A percentile compares a stretch with the other conserved stretches of the same genome.
phyloP scores from a whole-genome alignment of 176 grass and related monocot species.

The Triticum monococcum region DNA sequence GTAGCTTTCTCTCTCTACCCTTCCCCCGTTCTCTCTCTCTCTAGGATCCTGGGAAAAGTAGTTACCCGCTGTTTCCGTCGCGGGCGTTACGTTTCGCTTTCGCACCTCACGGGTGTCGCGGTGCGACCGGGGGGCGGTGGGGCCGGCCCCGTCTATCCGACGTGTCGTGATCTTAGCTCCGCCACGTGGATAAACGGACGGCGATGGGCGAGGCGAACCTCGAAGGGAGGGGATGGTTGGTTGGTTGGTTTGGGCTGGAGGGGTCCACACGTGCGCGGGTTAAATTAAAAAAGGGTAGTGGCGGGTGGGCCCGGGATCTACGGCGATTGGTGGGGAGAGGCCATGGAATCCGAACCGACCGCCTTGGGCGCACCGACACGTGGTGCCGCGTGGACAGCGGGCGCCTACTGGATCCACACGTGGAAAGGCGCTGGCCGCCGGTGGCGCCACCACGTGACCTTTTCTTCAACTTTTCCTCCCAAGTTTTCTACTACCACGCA shows the following conservation, averaged over 20 bases:
- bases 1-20: neutral
- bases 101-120: conserved; percentile 19
- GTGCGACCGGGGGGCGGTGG: neutral
- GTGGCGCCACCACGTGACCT: conserved; percentile 10
- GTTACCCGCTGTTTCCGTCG: conserved; percentile 32
- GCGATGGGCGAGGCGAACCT: neutral
- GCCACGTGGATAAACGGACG: conserved; percentile 21
- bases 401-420: conserved; percentile 11
- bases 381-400: neutral
- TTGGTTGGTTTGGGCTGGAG: neutral
- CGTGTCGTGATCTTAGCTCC: rapidly evolving
- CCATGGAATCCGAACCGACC: neutral
- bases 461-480: neutral
- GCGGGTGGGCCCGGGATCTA: conserved; percentile 22
- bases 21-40: neutral
- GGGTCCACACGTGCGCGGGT: neutral
- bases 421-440: neutral
- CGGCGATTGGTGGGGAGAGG: neutral
- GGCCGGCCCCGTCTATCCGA: neutral
- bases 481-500: neutral
- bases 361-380: conserved; percentile 10
- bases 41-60: conserved; percentile 12
- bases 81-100: conserved; percentile 26
- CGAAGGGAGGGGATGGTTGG: neutral
- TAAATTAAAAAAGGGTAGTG: neutral